Evolutionary conservation across 2,329 filamentous ascomycete species (phyloP), one percentile per base, ranked within the genome.

Genomic region (Monosporascus sp.): DNA sequence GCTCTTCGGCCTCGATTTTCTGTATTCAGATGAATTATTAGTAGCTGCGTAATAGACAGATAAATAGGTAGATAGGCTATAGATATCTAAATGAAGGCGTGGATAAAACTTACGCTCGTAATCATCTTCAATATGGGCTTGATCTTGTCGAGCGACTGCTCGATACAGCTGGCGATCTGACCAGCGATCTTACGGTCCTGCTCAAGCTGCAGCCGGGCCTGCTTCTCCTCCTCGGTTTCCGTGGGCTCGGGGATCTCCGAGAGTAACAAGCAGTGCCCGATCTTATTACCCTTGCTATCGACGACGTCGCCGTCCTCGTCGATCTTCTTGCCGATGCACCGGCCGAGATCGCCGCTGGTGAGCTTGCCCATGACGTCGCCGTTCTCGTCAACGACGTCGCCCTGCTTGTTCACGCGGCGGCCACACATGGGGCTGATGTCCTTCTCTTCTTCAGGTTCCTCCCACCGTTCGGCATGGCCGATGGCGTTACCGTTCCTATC

Each of bases 81-180:
- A 14, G 9, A 34, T 34, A 5, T 5, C 5, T 34, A 9, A 5
- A 34, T 34, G 31, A 11, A 34, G 11, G 31, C 11, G 31, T 5
- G 7, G 7, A 34, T 11, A 24, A 31, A 22, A 69, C 79, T 70
- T 79, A 87, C 85, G 58, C 91, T 87, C 5, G 84, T 88, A 70
- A 96, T 96, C 76, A 91, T 82, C 74, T 89, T 91, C 78, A 89
- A 88, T 66, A 96, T 85, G 9, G 91, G 91, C 61, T 88, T 85
- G 67, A 96, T 83, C 69, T 86, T 88, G 65, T 96, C 90, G 7
- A 96, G 79, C 16, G 90, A 90, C 69, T 92, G 84, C 65, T 87
- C 81, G 61, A 95, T 83, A 63, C 88, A 87, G 53, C 72, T 75
- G 14, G 80, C 77, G 76, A 96, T 91, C 74, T 89, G 87, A 57